Conservation (phyloP, 192 early-diverging fungal species). For the Coemansia sp. region DNA sequence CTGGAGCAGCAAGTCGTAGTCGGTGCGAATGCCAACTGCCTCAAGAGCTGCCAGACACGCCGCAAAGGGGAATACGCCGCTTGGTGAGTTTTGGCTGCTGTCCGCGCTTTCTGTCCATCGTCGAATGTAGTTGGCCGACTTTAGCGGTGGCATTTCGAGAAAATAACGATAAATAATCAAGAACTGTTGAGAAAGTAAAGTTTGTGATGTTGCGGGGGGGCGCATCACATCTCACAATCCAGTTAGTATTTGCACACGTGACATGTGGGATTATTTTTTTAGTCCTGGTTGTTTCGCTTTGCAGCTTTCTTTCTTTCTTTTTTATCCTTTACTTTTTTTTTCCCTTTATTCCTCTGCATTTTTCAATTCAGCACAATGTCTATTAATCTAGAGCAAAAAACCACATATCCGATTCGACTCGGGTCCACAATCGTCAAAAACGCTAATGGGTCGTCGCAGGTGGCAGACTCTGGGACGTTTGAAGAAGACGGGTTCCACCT, state of each 20-base stretch:
- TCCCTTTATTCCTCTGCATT: neutral
- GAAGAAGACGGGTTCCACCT: conserved; percentile 36
- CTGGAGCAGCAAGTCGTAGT: conserved; percentile 44
- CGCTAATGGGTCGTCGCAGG: neutral
- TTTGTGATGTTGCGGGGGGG: neutral
- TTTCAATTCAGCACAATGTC: conserved; percentile 26
- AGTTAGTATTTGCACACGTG: neutral
- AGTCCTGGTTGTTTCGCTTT: neutral
- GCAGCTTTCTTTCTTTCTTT: neutral
- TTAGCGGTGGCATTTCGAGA: conserved; percentile 29
- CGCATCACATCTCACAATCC: neutral
- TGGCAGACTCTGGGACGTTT: neutral
- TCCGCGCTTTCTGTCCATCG: neutral
- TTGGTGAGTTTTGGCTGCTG: neutral
- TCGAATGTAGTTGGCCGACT: conserved; percentile 31
- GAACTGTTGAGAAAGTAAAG: neutral
- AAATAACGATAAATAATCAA: neutral
- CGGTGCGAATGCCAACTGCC: conserved; percentile 30
- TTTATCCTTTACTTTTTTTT: neutral
- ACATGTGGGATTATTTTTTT: neutral
- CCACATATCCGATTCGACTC: conserved; percentile 28
- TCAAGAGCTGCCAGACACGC: conserved; percentile 32
- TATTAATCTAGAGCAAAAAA: conserved; percentile 44
- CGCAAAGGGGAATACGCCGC: conserved; percentile 6
- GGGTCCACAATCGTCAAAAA: conserved; percentile 20